A percentile compares a stretch with the other conserved stretches of the same genome.
Evolutionary conservation across 495 filamentous ascomycete species (phyloP).

Genomic region (Rostrohypoxylon terebratum): DNA sequence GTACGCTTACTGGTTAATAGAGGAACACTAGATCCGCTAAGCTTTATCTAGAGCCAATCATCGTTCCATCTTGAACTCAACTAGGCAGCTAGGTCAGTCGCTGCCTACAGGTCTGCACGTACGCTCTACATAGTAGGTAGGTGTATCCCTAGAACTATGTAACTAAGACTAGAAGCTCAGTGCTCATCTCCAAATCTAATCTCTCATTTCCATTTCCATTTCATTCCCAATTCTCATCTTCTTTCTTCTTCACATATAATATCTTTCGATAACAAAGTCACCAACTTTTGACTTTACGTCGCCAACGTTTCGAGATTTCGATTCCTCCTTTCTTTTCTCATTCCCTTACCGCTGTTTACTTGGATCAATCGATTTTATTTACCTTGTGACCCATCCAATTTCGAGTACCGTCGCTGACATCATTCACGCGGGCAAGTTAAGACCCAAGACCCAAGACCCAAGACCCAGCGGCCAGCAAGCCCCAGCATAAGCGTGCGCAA

Average conservation of each 20-base stretch:
- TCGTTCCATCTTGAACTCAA: not conserved
- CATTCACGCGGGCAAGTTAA: conserved; percentile 40
- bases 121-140: not conserved
- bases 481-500: conserved; percentile 20
- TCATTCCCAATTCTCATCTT: too few species aligned
- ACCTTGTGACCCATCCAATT: conserved; percentile 30
- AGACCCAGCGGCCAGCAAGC: not conserved
- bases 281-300: conserved; percentile 18
- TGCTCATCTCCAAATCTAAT: conserved; percentile 10
- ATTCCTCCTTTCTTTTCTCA: conserved; percentile 5
- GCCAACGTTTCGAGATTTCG: conserved; percentile 12
- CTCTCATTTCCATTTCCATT: too few species aligned
- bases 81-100: not conserved
- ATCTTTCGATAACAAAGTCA: conserved; percentile 27
- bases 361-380: conserved; percentile 15
- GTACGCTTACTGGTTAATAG: conserved; percentile 15
- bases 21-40: not conserved
- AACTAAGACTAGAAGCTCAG: conserved; percentile 19
- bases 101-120: not conserved
- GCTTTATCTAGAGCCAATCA: conserved; percentile 5
- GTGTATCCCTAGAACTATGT: conserved; percentile 25
- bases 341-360: conserved; percentile 21
- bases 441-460: conserved; percentile 17
- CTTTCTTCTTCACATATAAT: conserved; percentile 7
- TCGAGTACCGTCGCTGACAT: conserved; percentile 36